Conservation (phyloP, 495 filamentous ascomycete species). For the Ramalina peruviana region DNA sequence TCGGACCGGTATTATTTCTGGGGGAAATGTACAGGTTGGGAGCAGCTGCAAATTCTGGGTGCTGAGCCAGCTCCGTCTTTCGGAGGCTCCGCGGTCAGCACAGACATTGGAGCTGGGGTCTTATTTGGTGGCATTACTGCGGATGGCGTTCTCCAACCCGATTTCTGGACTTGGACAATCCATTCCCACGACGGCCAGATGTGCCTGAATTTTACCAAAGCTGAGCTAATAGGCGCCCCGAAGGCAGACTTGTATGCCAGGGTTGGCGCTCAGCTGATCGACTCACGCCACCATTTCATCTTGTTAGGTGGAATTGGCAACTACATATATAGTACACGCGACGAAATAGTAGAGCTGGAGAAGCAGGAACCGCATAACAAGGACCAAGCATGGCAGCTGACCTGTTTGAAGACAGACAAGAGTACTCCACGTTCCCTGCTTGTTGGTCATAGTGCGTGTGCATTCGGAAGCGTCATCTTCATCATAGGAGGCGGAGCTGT, state of each 20-base stretch:
- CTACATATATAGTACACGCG: constrained; percentile 17
- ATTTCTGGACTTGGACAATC: constrained; percentile 45
- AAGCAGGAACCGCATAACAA: background rate
- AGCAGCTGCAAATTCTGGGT: constrained; percentile 26
- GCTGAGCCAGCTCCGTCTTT: constrained; percentile 39
- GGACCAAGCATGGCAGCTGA: constrained; percentile 7
- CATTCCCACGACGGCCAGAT: background rate
- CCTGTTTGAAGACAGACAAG: background rate
- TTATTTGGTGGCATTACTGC: constrained; percentile 52
- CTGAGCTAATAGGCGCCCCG: background rate
- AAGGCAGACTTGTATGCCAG: constrained; percentile 6
- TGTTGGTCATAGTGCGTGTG: constrained; percentile 45
- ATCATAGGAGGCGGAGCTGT: constrained; percentile 72
- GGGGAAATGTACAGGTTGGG: constrained; percentile 40
- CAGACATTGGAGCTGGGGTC: constrained; percentile 34
- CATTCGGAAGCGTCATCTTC: constrained; percentile 32
- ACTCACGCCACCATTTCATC: constrained; percentile 27
- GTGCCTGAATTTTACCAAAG: constrained; percentile 14
- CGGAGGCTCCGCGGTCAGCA: constrained; percentile 39
- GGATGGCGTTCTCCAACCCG: constrained; percentile 43
- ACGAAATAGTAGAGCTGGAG: constrained; percentile 27
- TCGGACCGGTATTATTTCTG: constrained; percentile 54
- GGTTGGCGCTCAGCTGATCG: constrained; percentile 28
- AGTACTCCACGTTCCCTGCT: constrained; percentile 42
- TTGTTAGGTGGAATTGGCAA: constrained; percentile 29